These are phyloP conservation scores for Dendrobium nobile DNA, from an alignment of 106 monocot species.

Conservation along the genomic window DNA sequence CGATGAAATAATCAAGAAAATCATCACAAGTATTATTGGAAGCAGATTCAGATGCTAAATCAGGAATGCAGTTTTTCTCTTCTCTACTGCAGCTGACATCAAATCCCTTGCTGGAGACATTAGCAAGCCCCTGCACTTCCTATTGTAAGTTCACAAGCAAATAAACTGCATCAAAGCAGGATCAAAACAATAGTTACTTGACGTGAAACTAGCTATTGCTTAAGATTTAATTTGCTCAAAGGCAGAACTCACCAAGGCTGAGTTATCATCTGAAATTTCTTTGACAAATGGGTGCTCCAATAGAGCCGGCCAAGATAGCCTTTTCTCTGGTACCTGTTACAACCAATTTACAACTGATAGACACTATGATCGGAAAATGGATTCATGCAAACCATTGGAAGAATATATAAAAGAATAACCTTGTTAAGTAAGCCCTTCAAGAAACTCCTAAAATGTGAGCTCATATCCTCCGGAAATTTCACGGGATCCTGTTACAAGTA, in stretches of 20 bases:
- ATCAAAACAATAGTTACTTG: not conserved
- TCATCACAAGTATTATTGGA: slow-evolving; percentile 12
- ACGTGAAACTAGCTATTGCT: not conserved
- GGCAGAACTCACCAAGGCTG: slow-evolving; percentile 35
- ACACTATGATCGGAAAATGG: not conserved
- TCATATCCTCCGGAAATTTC: slow-evolving; percentile 99
- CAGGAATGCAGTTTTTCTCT: slow-evolving; percentile 15
- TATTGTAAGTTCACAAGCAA: slow-evolving; percentile 15
- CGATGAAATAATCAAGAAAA: not conserved
- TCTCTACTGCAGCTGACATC: slow-evolving; percentile 34
- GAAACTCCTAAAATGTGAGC: slow-evolving; percentile 79
- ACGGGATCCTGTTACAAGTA: slow-evolving; percentile 82
- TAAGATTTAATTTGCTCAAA: slow-evolving; percentile 3
- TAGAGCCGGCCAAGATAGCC: slow-evolving; percentile 86
- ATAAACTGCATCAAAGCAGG: not conserved
- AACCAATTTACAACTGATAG: slow-evolving; percentile 5
- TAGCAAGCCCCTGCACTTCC: slow-evolving; percentile 27
- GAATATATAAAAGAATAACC: slow-evolving; percentile 28
- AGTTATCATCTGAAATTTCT: slow-evolving; percentile 47
- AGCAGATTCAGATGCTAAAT: slow-evolving; percentile 14
- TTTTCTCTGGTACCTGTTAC: slow-evolving; percentile 68
- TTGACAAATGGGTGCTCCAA: slow-evolving; percentile 97
- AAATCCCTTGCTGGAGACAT: slow-evolving; percentile 34
- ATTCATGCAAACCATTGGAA: too few species aligned
- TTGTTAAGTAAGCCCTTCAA: slow-evolving; percentile 94